Evolutionary conservation across 257 asterid genomes (phyloP).

Genomic region (Nicotiana noctiflora): DNA sequence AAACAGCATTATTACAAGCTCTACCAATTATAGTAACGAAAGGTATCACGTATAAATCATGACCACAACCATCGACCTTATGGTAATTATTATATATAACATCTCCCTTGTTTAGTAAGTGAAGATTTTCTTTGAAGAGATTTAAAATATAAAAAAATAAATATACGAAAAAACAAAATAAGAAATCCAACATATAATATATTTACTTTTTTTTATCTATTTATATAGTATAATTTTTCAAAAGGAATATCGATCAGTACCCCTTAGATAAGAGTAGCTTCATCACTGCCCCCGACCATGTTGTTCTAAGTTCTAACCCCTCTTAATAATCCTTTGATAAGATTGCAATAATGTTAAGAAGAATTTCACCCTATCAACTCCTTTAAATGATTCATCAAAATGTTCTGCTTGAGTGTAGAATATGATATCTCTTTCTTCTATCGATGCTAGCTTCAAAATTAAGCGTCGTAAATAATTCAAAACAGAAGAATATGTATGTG

Average conservation of each 20-base stretch:
- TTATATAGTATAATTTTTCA: too few species aligned
- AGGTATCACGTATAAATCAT: background rate
- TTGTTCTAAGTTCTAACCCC: background rate
- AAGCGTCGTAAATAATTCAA: background rate
- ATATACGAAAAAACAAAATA: too few species aligned
- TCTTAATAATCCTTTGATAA: background rate
- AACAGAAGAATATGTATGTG: background rate
- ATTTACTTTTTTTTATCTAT: too few species aligned
- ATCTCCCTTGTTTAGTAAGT: too few species aligned
- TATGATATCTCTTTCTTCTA: background rate
- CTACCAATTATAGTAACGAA: background rate
- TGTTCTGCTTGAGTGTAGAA: background rate
- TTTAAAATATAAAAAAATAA: too few species aligned
- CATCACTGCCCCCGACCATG: too few species aligned
- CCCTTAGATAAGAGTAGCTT: too few species aligned
- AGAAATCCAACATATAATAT: too few species aligned
- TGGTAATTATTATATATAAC: background rate
- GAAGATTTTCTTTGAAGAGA: too few species aligned
- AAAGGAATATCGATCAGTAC: too few species aligned
- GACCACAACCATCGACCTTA: background rate
- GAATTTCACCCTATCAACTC: background rate
- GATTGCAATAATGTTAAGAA: background rate
- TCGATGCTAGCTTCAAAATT: background rate
- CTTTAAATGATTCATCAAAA: background rate
- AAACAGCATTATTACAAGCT: background rate